Evolutionary conservation across 192 early-diverging fungal genomes (phyloP).

Genomic region (Entomortierella parvispora): DNA sequence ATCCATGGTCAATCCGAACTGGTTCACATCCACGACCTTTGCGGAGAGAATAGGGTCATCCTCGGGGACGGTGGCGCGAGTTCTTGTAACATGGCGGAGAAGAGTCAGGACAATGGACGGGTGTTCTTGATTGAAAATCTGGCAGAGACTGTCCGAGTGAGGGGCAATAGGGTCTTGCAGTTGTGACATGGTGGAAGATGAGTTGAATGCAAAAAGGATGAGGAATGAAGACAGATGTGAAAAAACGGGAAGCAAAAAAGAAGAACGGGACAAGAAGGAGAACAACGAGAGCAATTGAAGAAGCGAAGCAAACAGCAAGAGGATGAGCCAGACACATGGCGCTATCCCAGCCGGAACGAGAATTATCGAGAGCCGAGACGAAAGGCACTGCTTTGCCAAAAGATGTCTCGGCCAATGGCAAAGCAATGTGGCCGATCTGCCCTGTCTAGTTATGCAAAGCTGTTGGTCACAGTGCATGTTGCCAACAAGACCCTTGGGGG

Average conservation of each 20-base stretch:
- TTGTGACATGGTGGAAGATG: neutral
- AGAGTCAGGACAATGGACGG: slow-evolving; percentile 2
- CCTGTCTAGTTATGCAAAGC: no score
- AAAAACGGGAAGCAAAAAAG: neutral
- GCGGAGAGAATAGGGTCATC: neutral
- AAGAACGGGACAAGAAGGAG: slow-evolving; percentile 1
- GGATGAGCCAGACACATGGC: neutral
- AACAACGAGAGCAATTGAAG: neutral
- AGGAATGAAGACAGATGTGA: neutral
- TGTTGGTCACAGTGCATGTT: no score
- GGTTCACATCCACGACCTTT: slow-evolving; percentile 1
- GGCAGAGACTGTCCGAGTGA: slow-evolving; percentile 21
- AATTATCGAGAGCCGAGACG: no score
- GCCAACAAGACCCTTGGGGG: no score
- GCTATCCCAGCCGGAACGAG: neutral
- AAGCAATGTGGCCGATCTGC: no score
- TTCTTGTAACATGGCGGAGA: slow-evolving; percentile 1
- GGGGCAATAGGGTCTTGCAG: slow-evolving; percentile 7
- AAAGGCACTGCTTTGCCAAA: neutral
- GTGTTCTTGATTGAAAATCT: slow-evolving; percentile 8
- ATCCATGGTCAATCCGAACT: slow-evolving; percentile 4
- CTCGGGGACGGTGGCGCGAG: neutral
- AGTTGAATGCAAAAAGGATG: no score
- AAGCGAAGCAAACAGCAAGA: neutral
- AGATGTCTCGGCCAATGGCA: no score